Conservation (phyloP, 148 eudicot genomes). For the Camellia japonica region DNA sequence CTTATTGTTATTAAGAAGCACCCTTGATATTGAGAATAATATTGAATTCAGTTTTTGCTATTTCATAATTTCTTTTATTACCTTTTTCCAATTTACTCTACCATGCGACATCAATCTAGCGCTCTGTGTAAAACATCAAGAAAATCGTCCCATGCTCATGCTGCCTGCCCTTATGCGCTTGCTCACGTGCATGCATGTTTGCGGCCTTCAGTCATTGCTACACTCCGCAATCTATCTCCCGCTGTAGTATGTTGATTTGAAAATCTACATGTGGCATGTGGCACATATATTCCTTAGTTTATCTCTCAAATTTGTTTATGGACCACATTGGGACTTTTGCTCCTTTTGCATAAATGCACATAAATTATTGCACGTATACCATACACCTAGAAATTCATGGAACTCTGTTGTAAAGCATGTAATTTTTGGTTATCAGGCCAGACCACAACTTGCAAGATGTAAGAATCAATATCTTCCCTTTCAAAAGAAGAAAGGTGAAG, state of each 20-base stretch:
- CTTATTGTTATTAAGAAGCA: too few species aligned
- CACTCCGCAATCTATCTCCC: neutral
- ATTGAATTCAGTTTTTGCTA: too few species aligned
- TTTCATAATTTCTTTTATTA: too few species aligned
- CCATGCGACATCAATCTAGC: neutral
- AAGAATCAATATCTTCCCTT: constrained; percentile 78
- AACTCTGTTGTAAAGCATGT: neutral
- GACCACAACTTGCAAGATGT: constrained; percentile 94
- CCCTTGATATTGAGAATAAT: too few species aligned
- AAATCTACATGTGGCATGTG: neutral
- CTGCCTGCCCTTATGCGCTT: neutral
- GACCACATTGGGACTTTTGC: neutral
- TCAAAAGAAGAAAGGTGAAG: constrained; percentile 57
- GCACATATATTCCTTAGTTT: neutral
- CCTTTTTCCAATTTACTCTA: too few species aligned
- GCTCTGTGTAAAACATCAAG: neutral
- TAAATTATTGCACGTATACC: neutral
- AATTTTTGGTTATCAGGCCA: constrained; percentile 52
- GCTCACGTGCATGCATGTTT: neutral
- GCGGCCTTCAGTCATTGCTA: neutral
- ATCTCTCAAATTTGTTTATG: neutral
- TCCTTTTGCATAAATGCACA: too few species aligned
- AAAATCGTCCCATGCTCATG: neutral
- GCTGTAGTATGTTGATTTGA: neutral
- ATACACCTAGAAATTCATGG: neutral